A percentile compares a stretch with the other conserved stretches of the same genome.
These are phyloP conservation scores for Pseudopediastrum boryanum DNA, from an alignment of 139 green algal genomes.

Conservation along the genomic window DNA sequence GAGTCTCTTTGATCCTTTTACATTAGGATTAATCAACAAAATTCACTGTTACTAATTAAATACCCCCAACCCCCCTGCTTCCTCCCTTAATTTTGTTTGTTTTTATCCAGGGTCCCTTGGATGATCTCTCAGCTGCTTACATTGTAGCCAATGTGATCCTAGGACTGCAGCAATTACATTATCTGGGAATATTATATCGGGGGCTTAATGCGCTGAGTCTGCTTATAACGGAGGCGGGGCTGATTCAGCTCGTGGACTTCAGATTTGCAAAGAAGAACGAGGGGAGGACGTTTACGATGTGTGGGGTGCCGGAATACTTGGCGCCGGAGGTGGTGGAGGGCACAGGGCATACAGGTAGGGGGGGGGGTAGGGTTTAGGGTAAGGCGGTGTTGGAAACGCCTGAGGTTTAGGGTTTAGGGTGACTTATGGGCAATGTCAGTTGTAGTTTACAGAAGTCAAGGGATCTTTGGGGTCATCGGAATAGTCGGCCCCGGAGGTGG, in stretches of 20 bases:
- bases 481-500: conserved; percentile 72
- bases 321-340: conserved; percentile 70
- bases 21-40: no score
- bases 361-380: no score
- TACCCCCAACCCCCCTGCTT: background rate
- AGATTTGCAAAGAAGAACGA: conserved; percentile 62
- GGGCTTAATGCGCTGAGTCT: conserved; percentile 59
- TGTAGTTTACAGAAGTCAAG: no score
- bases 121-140: conserved; percentile 54
- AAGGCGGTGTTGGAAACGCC: no score
- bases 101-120: conserved; percentile 34
- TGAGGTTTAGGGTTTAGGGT: no score
- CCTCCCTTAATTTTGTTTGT: background rate
- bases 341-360: conserved; percentile 51
- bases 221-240: conserved; percentile 62
- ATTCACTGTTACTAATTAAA: background rate
- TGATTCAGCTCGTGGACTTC: conserved; percentile 56
- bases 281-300: conserved; percentile 77
- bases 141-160: conserved; percentile 61
- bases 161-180: conserved; percentile 71
- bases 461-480: no score
- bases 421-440: no score
- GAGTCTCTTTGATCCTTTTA: no score
- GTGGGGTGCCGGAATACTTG: conserved; percentile 74
- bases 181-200: conserved; percentile 58